These are phyloP conservation scores for Acidiella bohemica DNA, from an alignment of 495 filamentous ascomycete genomes.

Conservation along the genomic window DNA sequence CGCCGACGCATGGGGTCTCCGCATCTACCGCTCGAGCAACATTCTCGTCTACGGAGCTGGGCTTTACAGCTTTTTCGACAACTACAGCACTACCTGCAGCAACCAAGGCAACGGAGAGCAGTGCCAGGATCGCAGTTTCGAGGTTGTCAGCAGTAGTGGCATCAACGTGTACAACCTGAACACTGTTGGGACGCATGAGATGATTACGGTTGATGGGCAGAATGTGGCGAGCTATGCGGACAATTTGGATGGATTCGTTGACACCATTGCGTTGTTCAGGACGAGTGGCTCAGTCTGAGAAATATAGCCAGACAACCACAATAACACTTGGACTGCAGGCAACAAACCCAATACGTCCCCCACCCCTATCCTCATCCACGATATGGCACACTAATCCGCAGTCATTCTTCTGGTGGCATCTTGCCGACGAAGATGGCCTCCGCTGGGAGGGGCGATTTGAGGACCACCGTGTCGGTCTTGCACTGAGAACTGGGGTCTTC, in stretches of 20 bases:
- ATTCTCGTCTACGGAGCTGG: slow-evolving; percentile 41
- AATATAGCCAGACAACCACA: too few relatives aligned
- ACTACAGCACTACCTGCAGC: slow-evolving; percentile 31
- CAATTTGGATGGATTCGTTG: slow-evolving; percentile 42
- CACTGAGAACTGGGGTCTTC: too few relatives aligned
- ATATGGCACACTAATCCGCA: too few relatives aligned
- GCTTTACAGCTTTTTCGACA: slow-evolving; percentile 29
- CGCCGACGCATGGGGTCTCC: slow-evolving; percentile 48
- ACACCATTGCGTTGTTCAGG: slow-evolving; percentile 39
- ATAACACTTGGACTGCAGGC: too few relatives aligned
- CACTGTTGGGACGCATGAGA: slow-evolving; percentile 30
- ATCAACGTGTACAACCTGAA: slow-evolving; percentile 38
- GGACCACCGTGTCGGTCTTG: too few relatives aligned
- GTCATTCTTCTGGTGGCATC: too few relatives aligned
- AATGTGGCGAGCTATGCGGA: slow-evolving; percentile 38
- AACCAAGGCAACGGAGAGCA: slow-evolving; percentile 33
- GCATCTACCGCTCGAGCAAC: slow-evolving; percentile 44
- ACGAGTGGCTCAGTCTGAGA: too few relatives aligned
- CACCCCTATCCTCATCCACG: too few relatives aligned
- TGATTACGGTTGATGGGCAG: slow-evolving; percentile 37
- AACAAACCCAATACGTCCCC: too few relatives aligned
- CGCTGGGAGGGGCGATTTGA: too few relatives aligned
- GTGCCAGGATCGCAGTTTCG: slow-evolving; percentile 52
- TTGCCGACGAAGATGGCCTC: too few relatives aligned
- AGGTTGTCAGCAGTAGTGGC: slow-evolving; percentile 25